These are phyloP conservation scores for Phytophthora tentaculata DNA, from an alignment of 352 stramenopile genomes.

Conservation along the genomic window DNA sequence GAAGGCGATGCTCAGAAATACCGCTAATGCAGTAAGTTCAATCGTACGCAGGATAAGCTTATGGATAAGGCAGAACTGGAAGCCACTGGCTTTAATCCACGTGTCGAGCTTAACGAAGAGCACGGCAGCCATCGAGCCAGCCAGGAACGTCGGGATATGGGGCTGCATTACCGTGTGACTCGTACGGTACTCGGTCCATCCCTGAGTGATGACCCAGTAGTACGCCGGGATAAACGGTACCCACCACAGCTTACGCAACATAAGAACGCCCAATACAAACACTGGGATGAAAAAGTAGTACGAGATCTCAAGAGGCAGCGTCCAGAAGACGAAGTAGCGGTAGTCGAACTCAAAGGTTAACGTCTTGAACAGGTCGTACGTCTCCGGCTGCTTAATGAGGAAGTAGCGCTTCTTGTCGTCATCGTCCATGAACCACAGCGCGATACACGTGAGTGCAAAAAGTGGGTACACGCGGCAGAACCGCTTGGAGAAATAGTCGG, in stretches of 20 bases:
- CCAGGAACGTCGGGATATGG: slow-evolving; percentile 49
- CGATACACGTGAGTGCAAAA: slow-evolving; percentile 42
- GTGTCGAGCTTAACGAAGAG: slow-evolving; percentile 40
- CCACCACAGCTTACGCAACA: slow-evolving; percentile 43
- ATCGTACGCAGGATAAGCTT: slow-evolving; percentile 26
- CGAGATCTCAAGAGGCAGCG: slow-evolving; percentile 52
- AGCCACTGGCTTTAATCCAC: slow-evolving; percentile 34
- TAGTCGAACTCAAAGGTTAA: slow-evolving; percentile 49
- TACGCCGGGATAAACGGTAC: slow-evolving; percentile 37
- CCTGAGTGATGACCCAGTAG: slow-evolving; percentile 38
- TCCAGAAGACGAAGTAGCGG: slow-evolving; percentile 62
- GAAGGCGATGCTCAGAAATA: slow-evolving; percentile 45
- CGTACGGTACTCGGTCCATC: slow-evolving; percentile 37
- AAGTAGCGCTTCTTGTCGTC: slow-evolving; percentile 42
- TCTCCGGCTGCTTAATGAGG: slow-evolving; percentile 26
- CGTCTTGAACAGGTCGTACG: slow-evolving; percentile 43
- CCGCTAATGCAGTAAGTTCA: slow-evolving; percentile 28
- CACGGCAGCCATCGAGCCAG: slow-evolving; percentile 47
- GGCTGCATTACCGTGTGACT: slow-evolving; percentile 22
- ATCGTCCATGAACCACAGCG: slow-evolving; percentile 41
- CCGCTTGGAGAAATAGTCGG: slow-evolving; percentile 54
- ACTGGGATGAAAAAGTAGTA: slow-evolving; percentile 66
- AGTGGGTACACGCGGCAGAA: slow-evolving; percentile 62
- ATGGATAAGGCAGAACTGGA: slow-evolving; percentile 35
- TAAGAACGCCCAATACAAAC: slow-evolving; percentile 29